These are phyloP conservation scores for Rhizophagus sp. DNA, from an alignment of 192 early-diverging fungal genomes.

Conservation along the genomic window DNA sequence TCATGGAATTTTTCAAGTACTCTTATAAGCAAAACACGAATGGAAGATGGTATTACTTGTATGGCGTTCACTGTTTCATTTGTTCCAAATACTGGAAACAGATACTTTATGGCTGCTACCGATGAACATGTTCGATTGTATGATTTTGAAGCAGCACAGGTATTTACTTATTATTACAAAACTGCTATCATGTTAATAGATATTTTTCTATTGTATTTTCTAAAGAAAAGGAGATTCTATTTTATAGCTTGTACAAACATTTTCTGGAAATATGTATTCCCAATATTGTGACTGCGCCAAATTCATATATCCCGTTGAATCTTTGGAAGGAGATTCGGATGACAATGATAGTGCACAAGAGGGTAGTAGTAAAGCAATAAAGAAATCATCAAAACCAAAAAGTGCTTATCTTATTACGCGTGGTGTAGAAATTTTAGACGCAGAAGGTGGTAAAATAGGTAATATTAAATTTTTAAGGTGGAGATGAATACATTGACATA, in stretches of 20 bases:
- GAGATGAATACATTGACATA: constrained; percentile 17
- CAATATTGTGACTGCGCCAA: constrained; percentile 96
- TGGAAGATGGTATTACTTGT: constrained; percentile 84
- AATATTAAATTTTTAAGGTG: constrained; percentile 26
- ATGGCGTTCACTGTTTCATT: constrained; percentile 97
- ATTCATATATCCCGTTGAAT: constrained; percentile 70
- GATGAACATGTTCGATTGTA: constrained; percentile 88
- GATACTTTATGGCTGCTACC: constrained; percentile 87
- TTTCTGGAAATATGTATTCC: constrained; percentile 72
- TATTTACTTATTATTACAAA: constrained; percentile 34
- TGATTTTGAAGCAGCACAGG: constrained; percentile 80
- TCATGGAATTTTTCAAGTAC: constrained; percentile 36
- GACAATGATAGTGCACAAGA: constrained; percentile 35
- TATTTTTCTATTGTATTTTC: not conserved
- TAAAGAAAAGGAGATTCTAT: not conserved
- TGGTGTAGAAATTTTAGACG: constrained; percentile 89
- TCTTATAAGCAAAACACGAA: constrained; percentile 61
- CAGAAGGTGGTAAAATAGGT: constrained; percentile 74
- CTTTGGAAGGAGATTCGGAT: constrained; percentile 31
- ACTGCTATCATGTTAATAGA: not conserved
- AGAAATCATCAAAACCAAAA: constrained; percentile 39
- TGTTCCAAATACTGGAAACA: constrained; percentile 90
- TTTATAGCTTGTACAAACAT: constrained; percentile 58
- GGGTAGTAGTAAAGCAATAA: constrained; percentile 31
- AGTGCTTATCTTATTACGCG: constrained; percentile 85